These are phyloP conservation scores for Heracleum sosnowskyi DNA, from an alignment of 129 eudicot genomes.

Conservation along the genomic window DNA sequence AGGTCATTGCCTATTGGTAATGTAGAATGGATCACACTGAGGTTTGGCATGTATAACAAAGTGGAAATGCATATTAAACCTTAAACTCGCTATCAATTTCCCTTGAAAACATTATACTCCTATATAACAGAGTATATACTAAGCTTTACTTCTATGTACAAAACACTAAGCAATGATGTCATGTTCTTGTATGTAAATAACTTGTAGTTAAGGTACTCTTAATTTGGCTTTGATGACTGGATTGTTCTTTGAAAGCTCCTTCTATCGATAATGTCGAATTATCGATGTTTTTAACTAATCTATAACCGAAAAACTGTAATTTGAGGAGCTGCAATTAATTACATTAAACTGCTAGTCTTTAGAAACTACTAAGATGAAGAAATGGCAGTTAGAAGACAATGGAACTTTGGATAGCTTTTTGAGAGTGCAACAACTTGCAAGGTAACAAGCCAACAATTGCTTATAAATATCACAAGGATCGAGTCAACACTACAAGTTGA, in stretches of 20 bases:
- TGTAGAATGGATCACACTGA: background rate
- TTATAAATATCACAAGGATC: background rate
- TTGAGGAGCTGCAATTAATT: background rate
- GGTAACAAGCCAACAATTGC: background rate
- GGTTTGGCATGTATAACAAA: conserved; percentile 7
- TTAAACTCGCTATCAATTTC: background rate
- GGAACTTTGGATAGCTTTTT: background rate
- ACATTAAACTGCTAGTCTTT: background rate
- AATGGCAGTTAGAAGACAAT: background rate
- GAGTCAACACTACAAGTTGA: background rate
- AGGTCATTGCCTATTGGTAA: background rate
- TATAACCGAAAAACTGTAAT: too few species aligned
- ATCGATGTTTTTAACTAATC: too few species aligned
- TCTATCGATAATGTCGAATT: too few species aligned
- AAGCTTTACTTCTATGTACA: background rate
- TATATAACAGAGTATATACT: too few species aligned
- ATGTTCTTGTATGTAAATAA: too few species aligned
- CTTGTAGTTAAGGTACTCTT: too few species aligned
- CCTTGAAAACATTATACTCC: background rate
- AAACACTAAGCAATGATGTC: background rate
- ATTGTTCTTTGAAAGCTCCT: background rate
- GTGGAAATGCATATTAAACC: conserved; percentile 3
- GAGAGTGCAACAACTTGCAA: background rate
- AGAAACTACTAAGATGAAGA: background rate
- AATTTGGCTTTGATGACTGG: too few species aligned